phyloP scores from a whole-genome alignment of 208 protist species.

The Leishmania lainsoni region DNA sequence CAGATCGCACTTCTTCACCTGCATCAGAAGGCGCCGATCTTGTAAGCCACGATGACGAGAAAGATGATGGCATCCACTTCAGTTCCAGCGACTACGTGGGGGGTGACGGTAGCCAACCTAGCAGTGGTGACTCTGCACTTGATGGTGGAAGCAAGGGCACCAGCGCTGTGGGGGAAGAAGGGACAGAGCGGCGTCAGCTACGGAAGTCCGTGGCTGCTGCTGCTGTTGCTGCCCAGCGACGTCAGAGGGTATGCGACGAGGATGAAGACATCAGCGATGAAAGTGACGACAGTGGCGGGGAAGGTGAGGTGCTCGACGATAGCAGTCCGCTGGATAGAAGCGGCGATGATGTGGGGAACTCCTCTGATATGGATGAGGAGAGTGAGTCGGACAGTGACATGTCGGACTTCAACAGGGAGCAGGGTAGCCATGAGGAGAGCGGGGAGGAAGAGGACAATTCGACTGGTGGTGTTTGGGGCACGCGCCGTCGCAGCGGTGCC shows the following conservation, averaged over 20 bases:
- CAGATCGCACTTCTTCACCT: background rate
- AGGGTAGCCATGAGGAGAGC: slow-evolving; percentile 21
- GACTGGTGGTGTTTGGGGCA: background rate
- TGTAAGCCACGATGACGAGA: slow-evolving; percentile 4
- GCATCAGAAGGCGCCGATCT: background rate
- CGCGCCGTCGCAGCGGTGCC: background rate
- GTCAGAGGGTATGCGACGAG: background rate
- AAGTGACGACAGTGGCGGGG: slow-evolving; percentile 4
- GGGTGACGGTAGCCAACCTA: slow-evolving; percentile 66
- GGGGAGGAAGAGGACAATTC: slow-evolving; percentile 15
- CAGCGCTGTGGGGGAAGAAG: slow-evolving; percentile 25
- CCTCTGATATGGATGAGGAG: slow-evolving; percentile 2
- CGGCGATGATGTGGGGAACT: background rate
- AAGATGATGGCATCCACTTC: slow-evolving; percentile 15
- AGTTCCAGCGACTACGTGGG: slow-evolving; percentile 48
- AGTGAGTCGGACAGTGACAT: slow-evolving; percentile 16
- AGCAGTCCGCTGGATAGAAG: background rate
- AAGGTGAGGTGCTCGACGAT: background rate
- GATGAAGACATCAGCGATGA: slow-evolving; percentile 5
- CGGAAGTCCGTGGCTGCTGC: slow-evolving; percentile 26
- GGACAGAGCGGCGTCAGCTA: slow-evolving; percentile 33
- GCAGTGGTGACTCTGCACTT: slow-evolving; percentile 42
- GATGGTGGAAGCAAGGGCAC: slow-evolving; percentile 26
- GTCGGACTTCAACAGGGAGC: slow-evolving; percentile 9
- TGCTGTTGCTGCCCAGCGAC: background rate